Percentiles rank a stretch among this genome's conserved stretches.
These are phyloP conservation scores for Puccinia coronata DNA, from an alignment of 1,284 basidiomycete species.

Conservation along the genomic window DNA sequence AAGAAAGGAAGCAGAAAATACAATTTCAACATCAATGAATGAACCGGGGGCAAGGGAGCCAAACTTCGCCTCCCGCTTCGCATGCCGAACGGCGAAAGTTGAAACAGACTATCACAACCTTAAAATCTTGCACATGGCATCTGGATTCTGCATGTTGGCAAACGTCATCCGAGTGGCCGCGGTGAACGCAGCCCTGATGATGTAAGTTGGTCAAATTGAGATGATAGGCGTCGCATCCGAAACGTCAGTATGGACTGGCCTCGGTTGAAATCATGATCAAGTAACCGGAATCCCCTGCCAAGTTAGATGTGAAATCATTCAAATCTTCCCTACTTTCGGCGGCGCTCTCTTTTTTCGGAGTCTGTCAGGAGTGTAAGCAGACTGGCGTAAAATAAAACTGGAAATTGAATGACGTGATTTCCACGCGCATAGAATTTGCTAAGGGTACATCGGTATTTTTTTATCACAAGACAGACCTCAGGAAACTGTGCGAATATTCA, in stretches of 20 bases:
- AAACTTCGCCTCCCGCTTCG: not conserved
- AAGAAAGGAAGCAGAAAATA: too few relatives aligned
- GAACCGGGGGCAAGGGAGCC: not conserved
- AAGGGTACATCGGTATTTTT: too few relatives aligned
- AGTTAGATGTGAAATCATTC: too few relatives aligned
- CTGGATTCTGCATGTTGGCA: not conserved
- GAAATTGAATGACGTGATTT: too few relatives aligned
- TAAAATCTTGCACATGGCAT: not conserved
- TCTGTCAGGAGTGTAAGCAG: too few relatives aligned
- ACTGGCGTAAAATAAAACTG: too few relatives aligned
- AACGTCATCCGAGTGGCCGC: not conserved
- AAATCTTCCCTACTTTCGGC: not conserved
- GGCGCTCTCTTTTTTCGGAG: not conserved
- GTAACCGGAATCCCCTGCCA: too few relatives aligned
- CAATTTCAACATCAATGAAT: too few relatives aligned
- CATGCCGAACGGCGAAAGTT: not conserved
- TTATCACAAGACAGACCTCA: too few relatives aligned
- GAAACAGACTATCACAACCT: not conserved
- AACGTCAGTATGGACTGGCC: not conserved
- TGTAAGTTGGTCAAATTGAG: not conserved
- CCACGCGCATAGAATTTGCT: too few relatives aligned
- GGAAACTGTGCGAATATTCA: too few relatives aligned
- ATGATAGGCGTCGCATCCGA: not conserved
- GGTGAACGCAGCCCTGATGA: not conserved
- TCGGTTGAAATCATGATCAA: not conserved